Evolutionary conservation across 2,329 filamentous ascomycete genomes (phyloP).

Genomic region (Albifimbria verrucaria): DNA sequence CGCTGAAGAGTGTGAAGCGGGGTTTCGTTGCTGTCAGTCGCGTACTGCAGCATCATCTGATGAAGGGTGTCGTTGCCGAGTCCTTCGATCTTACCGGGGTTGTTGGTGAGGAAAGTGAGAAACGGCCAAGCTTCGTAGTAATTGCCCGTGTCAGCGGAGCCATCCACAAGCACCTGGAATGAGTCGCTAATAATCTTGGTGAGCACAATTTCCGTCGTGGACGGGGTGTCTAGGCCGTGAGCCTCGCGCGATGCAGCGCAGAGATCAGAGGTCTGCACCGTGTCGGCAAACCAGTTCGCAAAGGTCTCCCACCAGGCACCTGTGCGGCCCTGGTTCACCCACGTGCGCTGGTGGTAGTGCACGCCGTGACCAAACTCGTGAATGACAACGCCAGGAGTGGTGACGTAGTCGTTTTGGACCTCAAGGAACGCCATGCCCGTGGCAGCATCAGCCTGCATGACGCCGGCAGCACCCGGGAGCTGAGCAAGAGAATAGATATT

Average conservation of each 20-base stretch:
- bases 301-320: conserved; percentile 16
- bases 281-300: conserved; percentile 48
- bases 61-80: conserved; percentile 38
- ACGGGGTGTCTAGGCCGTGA: conserved; percentile 28
- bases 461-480: conserved; percentile 32
- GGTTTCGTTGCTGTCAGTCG: conserved; percentile 43
- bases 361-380: conserved; percentile 44
- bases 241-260: conserved; percentile 36
- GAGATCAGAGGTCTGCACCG: conserved; percentile 40
- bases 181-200: conserved; percentile 44
- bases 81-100: conserved; percentile 40
- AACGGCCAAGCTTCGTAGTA: conserved; percentile 53
- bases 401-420: conserved; percentile 33
- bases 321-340: conserved; percentile 31
- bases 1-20: conserved; percentile 43
- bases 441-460: conserved; percentile 32
- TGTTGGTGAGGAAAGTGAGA: conserved; percentile 44
- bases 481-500: conserved; percentile 35
- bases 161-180: conserved; percentile 46
- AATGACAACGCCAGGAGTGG: conserved; percentile 33
- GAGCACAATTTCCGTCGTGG: conserved; percentile 36
- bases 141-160: conserved; percentile 36
- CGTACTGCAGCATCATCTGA: conserved; percentile 41
- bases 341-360: conserved; percentile 35
- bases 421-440: conserved; percentile 37